phyloP scores from a whole-genome alignment of 2,329 filamentous ascomycete genomes.

The Aspergillus proliferans region DNA sequence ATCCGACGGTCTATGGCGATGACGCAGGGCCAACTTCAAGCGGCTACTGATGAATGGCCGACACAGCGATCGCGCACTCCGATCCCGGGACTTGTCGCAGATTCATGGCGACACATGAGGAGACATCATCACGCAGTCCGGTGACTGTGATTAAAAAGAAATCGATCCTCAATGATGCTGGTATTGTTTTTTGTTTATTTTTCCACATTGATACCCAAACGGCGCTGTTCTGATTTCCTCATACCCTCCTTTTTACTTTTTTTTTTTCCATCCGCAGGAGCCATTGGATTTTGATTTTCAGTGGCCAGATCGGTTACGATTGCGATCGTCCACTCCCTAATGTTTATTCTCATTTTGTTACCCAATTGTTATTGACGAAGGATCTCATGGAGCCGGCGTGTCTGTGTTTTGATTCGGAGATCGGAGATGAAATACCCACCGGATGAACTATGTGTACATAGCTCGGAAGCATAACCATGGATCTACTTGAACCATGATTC shows the following conservation, averaged over 20 bases:
- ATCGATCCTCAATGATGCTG: neutral
- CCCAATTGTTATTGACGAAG: neutral
- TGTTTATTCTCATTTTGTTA: neutral
- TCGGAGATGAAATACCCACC: no score
- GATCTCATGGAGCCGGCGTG: neutral
- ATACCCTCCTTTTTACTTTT: neutral
- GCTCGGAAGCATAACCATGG: neutral
- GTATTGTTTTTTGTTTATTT: neutral
- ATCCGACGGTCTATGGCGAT: constrained; percentile 32
- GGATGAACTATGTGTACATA: neutral
- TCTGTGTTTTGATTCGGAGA: no score
- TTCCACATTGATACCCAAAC: neutral
- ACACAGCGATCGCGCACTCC: constrained; percentile 20
- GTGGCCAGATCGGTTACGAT: neutral
- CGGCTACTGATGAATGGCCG: constrained; percentile 28
- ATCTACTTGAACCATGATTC: neutral
- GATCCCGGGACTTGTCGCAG: constrained; percentile 24
- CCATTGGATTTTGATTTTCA: constrained; percentile 1
- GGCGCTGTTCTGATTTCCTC: constrained; percentile 1
- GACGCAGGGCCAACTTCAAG: constrained; percentile 27
- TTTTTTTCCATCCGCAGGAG: constrained; percentile 1
- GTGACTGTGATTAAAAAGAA: constrained; percentile 7
- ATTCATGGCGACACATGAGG: constrained; percentile 30
- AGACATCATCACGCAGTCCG: constrained; percentile 25
- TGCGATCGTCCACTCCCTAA: neutral